phyloP scores from a whole-genome alignment of 2,329 filamentous ascomycete species.

The Cordyceps pruinosa region DNA sequence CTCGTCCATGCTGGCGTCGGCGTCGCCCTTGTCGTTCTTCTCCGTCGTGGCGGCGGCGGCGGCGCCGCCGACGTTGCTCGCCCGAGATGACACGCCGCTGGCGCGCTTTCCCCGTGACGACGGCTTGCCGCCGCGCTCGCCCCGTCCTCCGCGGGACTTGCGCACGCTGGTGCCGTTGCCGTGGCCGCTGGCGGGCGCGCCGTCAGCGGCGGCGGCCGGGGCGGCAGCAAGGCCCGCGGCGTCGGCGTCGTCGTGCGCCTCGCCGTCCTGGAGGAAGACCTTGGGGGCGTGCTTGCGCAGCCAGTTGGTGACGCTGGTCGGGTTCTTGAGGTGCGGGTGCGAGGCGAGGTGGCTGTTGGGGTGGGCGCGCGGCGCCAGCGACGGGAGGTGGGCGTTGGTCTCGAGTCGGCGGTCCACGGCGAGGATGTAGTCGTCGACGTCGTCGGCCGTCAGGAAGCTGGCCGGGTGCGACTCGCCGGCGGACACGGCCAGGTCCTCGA shows the following conservation, averaged over 20 bases:
- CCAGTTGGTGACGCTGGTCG: constrained; percentile 94
- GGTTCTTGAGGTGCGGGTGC: constrained; percentile 54
- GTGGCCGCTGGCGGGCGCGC: background rate
- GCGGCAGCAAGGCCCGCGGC: constrained; percentile 28
- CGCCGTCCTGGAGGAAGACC: constrained; percentile 74
- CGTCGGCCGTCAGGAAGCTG: constrained; percentile 60
- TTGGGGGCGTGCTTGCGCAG: constrained; percentile 77
- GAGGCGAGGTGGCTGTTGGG: constrained; percentile 29
- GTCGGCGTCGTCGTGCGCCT: constrained; percentile 28
- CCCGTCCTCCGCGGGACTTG: constrained; percentile 29
- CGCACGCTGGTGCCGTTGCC: constrained; percentile 23
- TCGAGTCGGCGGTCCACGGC: constrained; percentile 51
- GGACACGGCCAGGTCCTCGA: constrained; percentile 42
- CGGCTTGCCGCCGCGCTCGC: constrained; percentile 32
- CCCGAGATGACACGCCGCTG: constrained; percentile 18
- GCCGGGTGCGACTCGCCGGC: constrained; percentile 51
- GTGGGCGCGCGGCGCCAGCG: constrained; percentile 44
- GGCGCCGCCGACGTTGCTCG: constrained; percentile 27
- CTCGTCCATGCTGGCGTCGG: constrained; percentile 35
- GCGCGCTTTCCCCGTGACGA: constrained; percentile 32
- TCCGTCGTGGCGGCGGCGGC: constrained; percentile 15
- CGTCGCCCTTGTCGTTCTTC: constrained; percentile 21
- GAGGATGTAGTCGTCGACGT: constrained; percentile 68
- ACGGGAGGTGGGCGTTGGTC: constrained; percentile 35
- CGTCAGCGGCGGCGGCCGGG: constrained; percentile 21